Percentiles rank a stretch among this genome's conserved stretches.
These are phyloP conservation scores for Candida pseudocylindracea DNA, from an alignment of 1,139 yeast species.

Conservation along the genomic window DNA sequence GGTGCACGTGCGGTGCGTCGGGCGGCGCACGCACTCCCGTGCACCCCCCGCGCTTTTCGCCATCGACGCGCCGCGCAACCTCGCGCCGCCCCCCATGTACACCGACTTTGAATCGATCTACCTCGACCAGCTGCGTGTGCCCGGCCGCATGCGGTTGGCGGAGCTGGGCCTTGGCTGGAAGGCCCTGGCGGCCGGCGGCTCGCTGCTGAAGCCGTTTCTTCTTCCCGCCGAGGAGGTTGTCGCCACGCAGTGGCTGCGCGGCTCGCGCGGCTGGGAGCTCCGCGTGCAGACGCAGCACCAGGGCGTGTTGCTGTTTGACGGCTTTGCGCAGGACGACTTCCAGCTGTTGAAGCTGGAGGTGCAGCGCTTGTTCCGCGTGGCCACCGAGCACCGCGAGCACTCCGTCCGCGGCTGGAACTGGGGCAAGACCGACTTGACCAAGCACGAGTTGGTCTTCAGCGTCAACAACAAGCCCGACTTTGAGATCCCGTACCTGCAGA, in stretches of 20 bases:
- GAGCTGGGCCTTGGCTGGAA: constrained; percentile 97
- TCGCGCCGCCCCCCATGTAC: constrained; percentile 2
- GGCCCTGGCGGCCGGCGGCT: constrained; percentile 28
- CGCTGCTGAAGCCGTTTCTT: constrained; percentile 52
- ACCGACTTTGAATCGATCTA: constrained; percentile 70
- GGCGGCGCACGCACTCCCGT: too few relatives aligned
- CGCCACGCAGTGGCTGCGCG: constrained; percentile 79
- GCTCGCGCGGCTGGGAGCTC: constrained; percentile 77
- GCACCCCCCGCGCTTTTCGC: too few relatives aligned
- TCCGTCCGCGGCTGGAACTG: constrained; percentile 97
- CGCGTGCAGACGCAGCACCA: constrained; percentile 74
- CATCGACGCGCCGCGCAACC: too few relatives aligned
- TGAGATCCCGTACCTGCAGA: constrained; percentile 67
- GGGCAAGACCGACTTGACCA: constrained; percentile 87
- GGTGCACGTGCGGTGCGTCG: too few relatives aligned
- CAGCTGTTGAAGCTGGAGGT: constrained; percentile 64
- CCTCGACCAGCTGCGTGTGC: constrained; percentile 61
- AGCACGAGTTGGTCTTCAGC: constrained; percentile 74
- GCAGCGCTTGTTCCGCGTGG: constrained; percentile 50
- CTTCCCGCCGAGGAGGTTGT: constrained; percentile 71
- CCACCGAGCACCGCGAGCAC: constrained; percentile 70
- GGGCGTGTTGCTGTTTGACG: constrained; percentile 78
- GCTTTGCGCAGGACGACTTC: constrained; percentile 72
- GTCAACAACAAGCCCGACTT: constrained; percentile 79
- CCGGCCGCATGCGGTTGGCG: constrained; percentile 87